Conservation (phyloP, 2,329 filamentous ascomycete species). For the Pseudonectria buxi region DNA sequence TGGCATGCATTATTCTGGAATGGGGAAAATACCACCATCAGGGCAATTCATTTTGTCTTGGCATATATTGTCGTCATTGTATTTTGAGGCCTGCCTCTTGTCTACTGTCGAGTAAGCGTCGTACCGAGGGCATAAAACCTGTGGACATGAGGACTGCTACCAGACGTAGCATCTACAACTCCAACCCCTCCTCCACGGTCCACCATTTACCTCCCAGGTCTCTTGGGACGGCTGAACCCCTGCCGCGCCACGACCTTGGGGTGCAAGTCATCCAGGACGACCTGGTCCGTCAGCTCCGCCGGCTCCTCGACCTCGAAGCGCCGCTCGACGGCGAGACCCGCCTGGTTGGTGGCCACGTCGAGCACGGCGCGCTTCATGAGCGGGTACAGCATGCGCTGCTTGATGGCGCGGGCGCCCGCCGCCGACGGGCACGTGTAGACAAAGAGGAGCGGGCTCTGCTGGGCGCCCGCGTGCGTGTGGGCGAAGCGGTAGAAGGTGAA, state of each 20-base stretch:
- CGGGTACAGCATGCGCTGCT: constrained; percentile 80
- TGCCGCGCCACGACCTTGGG: constrained; percentile 59
- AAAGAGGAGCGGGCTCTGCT: constrained; percentile 61
- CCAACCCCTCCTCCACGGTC: constrained; percentile 1
- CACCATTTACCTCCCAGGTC: constrained; percentile 55
- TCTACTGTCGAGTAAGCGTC: constrained; percentile 1
- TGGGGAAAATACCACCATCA: constrained; percentile 24
- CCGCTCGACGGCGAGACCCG: constrained; percentile 61
- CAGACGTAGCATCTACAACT: constrained; percentile 3
- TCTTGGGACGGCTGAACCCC: constrained; percentile 71
- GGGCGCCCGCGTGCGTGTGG: constrained; percentile 46
- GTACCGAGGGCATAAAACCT: no score
- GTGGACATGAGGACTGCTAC: no score
- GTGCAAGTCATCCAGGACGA: constrained; percentile 60
- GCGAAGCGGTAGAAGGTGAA: constrained; percentile 71
- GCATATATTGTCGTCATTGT: constrained; percentile 19
- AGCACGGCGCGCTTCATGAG: constrained; percentile 62
- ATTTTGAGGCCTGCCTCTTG: constrained; percentile 9
- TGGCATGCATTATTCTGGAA: constrained; percentile 22
- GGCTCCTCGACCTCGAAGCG: constrained; percentile 63
- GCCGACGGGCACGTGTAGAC: constrained; percentile 74
- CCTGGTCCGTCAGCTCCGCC: constrained; percentile 61
- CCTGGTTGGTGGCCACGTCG: constrained; percentile 57
- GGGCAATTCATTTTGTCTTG: no score
- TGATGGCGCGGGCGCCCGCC: constrained; percentile 60